Base-by-base conservation (phyloP, 768 basidiomycete species). In the Kwoniella botswanensis region DNA sequence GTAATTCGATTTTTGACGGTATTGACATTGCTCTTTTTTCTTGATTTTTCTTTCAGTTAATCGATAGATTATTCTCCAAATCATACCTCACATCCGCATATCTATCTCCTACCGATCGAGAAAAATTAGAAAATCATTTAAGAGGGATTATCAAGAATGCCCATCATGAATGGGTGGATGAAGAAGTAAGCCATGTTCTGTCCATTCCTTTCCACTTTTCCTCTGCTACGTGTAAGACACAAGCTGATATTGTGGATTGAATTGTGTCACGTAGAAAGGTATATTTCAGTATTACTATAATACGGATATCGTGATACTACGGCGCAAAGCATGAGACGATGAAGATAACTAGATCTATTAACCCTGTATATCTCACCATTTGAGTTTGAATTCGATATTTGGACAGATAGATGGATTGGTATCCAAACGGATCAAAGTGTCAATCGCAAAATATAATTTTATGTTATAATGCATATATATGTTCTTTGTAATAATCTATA, bases 211-310 rank as follows among this genome's bases (percentile, higher is more conserved):
- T 53, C 2, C 21, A 17, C n/a, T 54, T 46, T 52, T 24, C 62
- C 18, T 44, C 4, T 52, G 21, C 55, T 22, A 22, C 55, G 55
- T 50, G 13, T 50, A 10, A 35, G 35, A 35, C 35, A 6, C 35
- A 35, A 35, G 4, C 35, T 35, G 21, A 15, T 35, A 21, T 11
- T 18, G 15, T 22, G 42, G 41, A 13, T 64, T 24, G 63, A 10
- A 43, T 44, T 44, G 42, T 43, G 42, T 13, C 13, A 7, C 58
- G n/a, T 65, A 81, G 79, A 70, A 88, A 62, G 92, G 93, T 0
- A 82, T 88, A 10, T 96, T 94, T 79, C 87, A 91, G 76, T 94
- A 93, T 80, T 91, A 91, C 0, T 93, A 94, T 86, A 87, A 88
- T 81, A 90, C 89, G 4, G 72, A 77, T 57, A 60, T 77, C 5